Evolutionary conservation across 2,329 filamentous ascomycete species (phyloP).

Genomic region (Fusarium clavum): DNA sequence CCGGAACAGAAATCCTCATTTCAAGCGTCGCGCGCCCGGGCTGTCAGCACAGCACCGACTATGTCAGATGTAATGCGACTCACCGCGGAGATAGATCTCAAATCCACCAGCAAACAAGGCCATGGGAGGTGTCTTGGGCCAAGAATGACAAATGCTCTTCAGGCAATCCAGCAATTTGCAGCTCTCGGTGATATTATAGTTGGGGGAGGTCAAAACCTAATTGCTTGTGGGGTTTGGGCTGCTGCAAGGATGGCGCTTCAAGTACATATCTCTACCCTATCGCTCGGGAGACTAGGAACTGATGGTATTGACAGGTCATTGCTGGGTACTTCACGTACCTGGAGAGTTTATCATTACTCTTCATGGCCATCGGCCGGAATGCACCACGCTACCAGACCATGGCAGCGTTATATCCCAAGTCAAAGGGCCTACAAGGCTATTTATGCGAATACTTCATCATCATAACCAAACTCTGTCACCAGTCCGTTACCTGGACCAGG

Average conservation of each 20-base stretch:
- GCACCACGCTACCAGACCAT: conserved; percentile 55
- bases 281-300: no score
- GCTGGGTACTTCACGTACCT: conserved; percentile 44
- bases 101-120: conserved; percentile 18
- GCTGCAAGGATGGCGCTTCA: conserved; percentile 52
- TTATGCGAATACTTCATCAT: conserved; percentile 57
- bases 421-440: conserved; percentile 51
- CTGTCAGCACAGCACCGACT: conserved; percentile 43
- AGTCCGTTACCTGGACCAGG: conserved; percentile 49
- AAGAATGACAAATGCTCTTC: conserved; percentile 55
- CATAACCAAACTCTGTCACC: conserved; percentile 54
- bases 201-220: conserved; percentile 58
- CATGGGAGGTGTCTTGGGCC: conserved; percentile 53
- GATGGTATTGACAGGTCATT: not conserved
- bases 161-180: conserved; percentile 57
- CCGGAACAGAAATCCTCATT: conserved; percentile 52
- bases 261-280: rapidly evolving
- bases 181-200: conserved; percentile 53
- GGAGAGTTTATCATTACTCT: conserved; percentile 53
- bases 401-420: conserved; percentile 54
- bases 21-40: conserved; percentile 31
- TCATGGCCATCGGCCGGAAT: conserved; percentile 56
- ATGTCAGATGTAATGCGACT: conserved; percentile 54
- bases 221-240: conserved; percentile 59
- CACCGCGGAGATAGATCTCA: conserved; percentile 53